Percentiles rank a stretch among this genome's conserved stretches.
These are phyloP conservation scores for Hymenoscyphus scutula DNA, from an alignment of 2,329 filamentous ascomycete species.

Conservation along the genomic window DNA sequence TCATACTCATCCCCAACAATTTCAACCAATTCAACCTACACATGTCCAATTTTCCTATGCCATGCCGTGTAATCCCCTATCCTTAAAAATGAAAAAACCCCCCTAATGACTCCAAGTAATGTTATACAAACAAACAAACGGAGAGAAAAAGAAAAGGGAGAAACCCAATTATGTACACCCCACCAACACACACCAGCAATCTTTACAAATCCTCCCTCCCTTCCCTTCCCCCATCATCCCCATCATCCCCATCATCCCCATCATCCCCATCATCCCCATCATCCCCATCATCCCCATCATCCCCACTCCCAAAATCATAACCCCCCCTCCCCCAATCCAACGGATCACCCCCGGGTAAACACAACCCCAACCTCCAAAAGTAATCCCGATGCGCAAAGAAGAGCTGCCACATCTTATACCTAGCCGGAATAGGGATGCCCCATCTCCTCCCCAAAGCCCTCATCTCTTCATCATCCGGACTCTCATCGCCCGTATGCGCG, in stretches of 20 bases:
- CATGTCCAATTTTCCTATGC: background rate
- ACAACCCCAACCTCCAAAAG: conserved; percentile 90
- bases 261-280: no score
- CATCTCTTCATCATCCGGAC: conserved; percentile 43
- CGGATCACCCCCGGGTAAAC: conserved; percentile 76
- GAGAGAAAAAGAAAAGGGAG: background rate
- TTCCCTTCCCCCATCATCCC: background rate
- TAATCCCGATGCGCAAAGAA: conserved; percentile 95
- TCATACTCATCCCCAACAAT: background rate
- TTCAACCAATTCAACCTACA: background rate
- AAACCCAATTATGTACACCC: background rate
- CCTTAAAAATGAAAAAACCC: background rate
- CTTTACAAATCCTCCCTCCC: background rate
- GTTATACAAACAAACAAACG: conserved; percentile 3
- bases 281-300: no score
- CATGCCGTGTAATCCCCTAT: background rate
- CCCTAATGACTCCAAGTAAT: background rate
- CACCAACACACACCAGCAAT: background rate
- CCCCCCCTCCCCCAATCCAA: conserved; percentile 60
- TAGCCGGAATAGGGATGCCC: conserved; percentile 37
- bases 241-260: no score
- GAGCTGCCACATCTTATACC: conserved; percentile 82
- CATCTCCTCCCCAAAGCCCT: conserved; percentile 28
- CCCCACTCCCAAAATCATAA: conserved; percentile 41
- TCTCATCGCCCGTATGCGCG: conserved; percentile 26